Conservation (phyloP, 2,329 filamentous ascomycete species). For the Apiospora sp. region DNA sequence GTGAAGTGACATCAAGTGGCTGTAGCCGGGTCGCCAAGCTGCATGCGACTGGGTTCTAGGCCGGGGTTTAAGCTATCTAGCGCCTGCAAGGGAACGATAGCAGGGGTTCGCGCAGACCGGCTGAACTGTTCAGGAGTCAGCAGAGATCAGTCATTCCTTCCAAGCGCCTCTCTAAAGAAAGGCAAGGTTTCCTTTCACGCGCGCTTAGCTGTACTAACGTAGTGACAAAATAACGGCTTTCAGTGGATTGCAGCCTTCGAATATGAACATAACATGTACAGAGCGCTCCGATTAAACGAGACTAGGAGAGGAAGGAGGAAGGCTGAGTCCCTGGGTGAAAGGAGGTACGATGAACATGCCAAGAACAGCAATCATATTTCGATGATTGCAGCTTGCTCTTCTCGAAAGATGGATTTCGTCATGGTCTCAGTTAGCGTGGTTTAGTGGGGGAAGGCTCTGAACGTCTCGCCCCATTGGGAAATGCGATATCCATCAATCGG, state of each 20-base stretch:
- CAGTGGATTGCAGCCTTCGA: neutral
- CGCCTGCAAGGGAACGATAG: constrained; percentile 1
- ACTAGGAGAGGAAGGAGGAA: neutral
- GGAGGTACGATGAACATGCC: neutral
- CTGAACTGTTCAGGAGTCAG: neutral
- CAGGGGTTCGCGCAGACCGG: neutral
- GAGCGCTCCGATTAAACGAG: neutral
- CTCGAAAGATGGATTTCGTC: constrained; percentile 1
- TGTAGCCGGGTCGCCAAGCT: constrained; percentile 9
- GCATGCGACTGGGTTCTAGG: neutral
- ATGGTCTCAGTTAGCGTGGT: neutral
- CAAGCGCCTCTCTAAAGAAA: too few species aligned
- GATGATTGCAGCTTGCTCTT: neutral
- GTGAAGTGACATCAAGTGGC: constrained; percentile 18
- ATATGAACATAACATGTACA: neutral
- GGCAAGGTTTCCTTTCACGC: constrained; percentile 3
- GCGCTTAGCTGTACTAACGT: neutral
- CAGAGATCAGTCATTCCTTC: neutral
- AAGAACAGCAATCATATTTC: constrained; percentile 13
- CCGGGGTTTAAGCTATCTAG: constrained; percentile 9
- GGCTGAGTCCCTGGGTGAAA: neutral
- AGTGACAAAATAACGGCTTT: neutral
- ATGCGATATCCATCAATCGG: constrained; percentile 15
- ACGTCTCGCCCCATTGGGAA: neutral
- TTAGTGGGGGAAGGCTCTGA: neutral